These are phyloP conservation scores for Neltuma alba DNA, from an alignment of 306 rosid species.

Conservation along the genomic window DNA sequence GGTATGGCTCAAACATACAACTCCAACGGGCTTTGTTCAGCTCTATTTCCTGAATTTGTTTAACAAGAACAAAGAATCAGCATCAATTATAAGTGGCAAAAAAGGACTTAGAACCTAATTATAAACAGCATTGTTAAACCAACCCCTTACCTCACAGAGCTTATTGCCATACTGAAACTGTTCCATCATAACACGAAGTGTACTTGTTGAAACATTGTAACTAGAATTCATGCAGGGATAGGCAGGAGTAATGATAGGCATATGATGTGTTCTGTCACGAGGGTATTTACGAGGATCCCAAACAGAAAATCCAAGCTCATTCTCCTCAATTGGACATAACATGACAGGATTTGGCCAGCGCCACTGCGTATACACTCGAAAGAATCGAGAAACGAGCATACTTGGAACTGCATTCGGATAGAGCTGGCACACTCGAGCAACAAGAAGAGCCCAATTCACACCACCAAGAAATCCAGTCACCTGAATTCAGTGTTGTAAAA, in stretches of 20 bases:
- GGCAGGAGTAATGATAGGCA: constrained; percentile 97
- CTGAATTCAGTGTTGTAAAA: constrained; percentile 43
- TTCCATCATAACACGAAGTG: constrained; percentile 92
- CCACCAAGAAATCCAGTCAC: constrained; percentile 98
- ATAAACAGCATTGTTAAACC: background rate
- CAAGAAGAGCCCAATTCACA: constrained; percentile 93
- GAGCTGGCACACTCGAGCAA: constrained; percentile 92
- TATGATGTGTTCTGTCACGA: constrained; percentile 81
- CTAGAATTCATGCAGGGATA: constrained; percentile 99
- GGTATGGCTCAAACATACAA: constrained; percentile 73
- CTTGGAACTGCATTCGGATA: constrained; percentile 96
- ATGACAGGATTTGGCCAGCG: constrained; percentile 97
- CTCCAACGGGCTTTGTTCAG: constrained; percentile 69
- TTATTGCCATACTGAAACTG: constrained; percentile 76
- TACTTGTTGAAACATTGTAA: constrained; percentile 88
- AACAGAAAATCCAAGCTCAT: constrained; percentile 76
- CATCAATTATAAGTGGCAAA: constrained; percentile 1
- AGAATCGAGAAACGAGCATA: constrained; percentile 92
- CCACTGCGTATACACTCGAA: constrained; percentile 97
- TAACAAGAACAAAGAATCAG: constrained; percentile 22
- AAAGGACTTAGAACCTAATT: background rate
- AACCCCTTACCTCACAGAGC: constrained; percentile 72
- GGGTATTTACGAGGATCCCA: constrained; percentile 97
- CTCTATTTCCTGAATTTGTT: constrained; percentile 70
- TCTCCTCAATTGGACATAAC: constrained; percentile 86